A percentile compares a stretch with the other conserved stretches of the same genome.
Conservation (phyloP, 2,329 filamentous ascomycete species). For the Microcyclospora tardicrescens region DNA sequence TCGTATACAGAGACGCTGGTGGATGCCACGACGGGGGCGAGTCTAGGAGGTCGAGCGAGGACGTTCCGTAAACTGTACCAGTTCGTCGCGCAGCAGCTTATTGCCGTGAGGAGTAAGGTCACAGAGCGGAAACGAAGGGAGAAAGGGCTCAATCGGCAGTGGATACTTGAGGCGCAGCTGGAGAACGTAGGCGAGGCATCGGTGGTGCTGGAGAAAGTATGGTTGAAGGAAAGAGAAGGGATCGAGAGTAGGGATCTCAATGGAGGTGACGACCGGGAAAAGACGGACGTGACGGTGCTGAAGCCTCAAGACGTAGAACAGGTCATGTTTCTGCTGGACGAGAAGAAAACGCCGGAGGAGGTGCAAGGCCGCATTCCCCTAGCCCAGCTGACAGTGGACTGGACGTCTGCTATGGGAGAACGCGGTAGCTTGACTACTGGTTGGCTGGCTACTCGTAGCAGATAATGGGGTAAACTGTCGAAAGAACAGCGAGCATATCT, state of each 20-base stretch:
- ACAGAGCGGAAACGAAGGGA: slow-evolving; percentile 39
- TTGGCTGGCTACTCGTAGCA: slow-evolving; percentile 35
- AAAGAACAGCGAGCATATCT: no score
- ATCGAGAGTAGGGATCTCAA: slow-evolving; percentile 14
- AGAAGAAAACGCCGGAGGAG: slow-evolving; percentile 35
- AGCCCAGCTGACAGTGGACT: slow-evolving; percentile 73
- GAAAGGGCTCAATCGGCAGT: slow-evolving; percentile 30
- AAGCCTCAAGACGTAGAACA: slow-evolving; percentile 52
- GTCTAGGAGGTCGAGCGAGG: slow-evolving; percentile 48
- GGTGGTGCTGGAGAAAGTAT: slow-evolving; percentile 58
- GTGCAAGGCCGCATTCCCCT: slow-evolving; percentile 45
- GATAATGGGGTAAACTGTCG: slow-evolving; percentile 4
- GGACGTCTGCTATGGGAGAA: slow-evolving; percentile 83
- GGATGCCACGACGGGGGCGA: slow-evolving; percentile 30
- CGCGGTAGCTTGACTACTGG: slow-evolving; percentile 78
- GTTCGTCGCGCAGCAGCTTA: slow-evolving; percentile 79
- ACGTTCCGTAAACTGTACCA: slow-evolving; percentile 95
- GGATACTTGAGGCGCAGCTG: slow-evolving; percentile 83
- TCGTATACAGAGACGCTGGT: slow-evolving; percentile 72
- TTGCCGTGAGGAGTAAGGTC: slow-evolving; percentile 84
- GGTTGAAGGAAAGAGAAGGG: slow-evolving; percentile 17
- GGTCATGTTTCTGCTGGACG: slow-evolving; percentile 49
- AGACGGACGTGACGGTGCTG: slow-evolving; percentile 26
- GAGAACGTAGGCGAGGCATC: slow-evolving; percentile 84
- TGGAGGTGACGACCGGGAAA: slow-evolving; percentile 15